A percentile compares a stretch with the other conserved stretches of the same genome.
phyloP scores from a whole-genome alignment of 768 basidiomycete genomes.

The Suillus occidentalis region DNA sequence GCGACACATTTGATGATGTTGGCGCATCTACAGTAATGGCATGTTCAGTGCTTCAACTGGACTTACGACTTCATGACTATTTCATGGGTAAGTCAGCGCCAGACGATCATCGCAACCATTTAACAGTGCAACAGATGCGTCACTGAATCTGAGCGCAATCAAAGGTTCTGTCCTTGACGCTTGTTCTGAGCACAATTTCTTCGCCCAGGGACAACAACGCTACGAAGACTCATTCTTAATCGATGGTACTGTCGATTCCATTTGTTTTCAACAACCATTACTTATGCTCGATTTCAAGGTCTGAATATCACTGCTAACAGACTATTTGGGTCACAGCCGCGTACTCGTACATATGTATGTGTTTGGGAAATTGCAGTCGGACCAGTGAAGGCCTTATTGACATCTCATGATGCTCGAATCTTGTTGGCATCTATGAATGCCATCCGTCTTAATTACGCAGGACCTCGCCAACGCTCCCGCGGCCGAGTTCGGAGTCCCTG shows the following conservation, averaged over 20 bases:
- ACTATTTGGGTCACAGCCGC: constrained; percentile 86
- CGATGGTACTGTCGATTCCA: constrained; percentile 38
- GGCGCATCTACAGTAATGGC: constrained; percentile 57
- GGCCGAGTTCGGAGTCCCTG: constrained; percentile 53
- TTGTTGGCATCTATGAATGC: constrained; percentile 53
- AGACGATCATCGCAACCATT: constrained; percentile 8
- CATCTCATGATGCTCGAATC: constrained; percentile 51
- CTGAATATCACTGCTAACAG: constrained; percentile 81
- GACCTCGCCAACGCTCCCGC: constrained; percentile 85
- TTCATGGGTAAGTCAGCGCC: constrained; percentile 68
- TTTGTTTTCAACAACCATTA: constrained; percentile 6
- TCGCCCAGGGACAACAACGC: constrained; percentile 18
- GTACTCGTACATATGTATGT: constrained; percentile 83
- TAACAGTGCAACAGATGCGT: constrained; percentile 57
- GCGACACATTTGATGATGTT: constrained; percentile 35
- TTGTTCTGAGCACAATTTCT: constrained; percentile 44
- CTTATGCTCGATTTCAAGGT: constrained; percentile 40
- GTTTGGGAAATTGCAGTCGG: constrained; percentile 90
- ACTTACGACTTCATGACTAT: constrained; percentile 80
- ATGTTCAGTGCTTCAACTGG: constrained; percentile 70
- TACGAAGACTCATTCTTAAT: constrained; percentile 44
- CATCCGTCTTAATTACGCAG: constrained; percentile 67
- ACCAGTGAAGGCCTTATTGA: constrained; percentile 52
- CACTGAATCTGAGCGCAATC: constrained; percentile 67
- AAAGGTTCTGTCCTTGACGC: constrained; percentile 49